A percentile compares a stretch with the other conserved stretches of the same genome.
Evolutionary conservation across 768 basidiomycete species (phyloP).

Genomic region (Termitomyces sp.): DNA sequence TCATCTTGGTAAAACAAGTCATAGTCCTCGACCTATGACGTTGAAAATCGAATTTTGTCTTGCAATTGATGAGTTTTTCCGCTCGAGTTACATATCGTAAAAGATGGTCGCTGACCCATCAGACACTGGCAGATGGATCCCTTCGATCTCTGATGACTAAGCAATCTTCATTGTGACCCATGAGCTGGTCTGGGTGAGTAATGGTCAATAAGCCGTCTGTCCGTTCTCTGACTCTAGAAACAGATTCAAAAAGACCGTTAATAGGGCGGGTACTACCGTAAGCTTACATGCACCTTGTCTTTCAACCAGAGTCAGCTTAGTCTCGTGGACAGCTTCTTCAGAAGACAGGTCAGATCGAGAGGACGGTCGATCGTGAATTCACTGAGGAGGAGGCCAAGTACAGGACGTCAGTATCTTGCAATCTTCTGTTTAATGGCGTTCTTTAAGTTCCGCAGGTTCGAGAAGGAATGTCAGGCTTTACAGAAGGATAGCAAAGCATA

Average conservation of each 20-base stretch:
- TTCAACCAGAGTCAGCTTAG: constrained; percentile 10
- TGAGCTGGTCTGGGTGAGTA: constrained; percentile 27
- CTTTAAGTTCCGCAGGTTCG: constrained; percentile 55
- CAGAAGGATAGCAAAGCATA: constrained; percentile 97
- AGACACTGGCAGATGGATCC: neutral
- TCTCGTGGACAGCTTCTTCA: constrained; percentile 66
- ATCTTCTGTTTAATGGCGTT: neutral
- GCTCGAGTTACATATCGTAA: no score
- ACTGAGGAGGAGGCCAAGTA: constrained; percentile 88
- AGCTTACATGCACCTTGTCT: constrained; percentile 18
- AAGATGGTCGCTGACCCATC: no score
- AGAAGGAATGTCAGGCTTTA: constrained; percentile 90
- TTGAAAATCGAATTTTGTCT: neutral
- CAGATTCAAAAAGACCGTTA: constrained; percentile 92
- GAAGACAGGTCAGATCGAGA: constrained; percentile 97
- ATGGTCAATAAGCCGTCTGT: neutral
- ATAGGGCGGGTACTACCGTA: constrained; percentile 87
- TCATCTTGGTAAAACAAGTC: neutral
- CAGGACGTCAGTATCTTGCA: constrained; percentile 57
- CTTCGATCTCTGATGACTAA: constrained; percentile 11
- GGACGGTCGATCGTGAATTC: constrained; percentile 93
- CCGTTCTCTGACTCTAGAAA: constrained; percentile 1
- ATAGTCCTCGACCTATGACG: neutral
- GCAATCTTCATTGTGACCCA: constrained; percentile 8
- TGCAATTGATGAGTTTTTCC: neutral